Conservation (phyloP, 148 eudicot species). For the Diospyros kaki region DNA sequence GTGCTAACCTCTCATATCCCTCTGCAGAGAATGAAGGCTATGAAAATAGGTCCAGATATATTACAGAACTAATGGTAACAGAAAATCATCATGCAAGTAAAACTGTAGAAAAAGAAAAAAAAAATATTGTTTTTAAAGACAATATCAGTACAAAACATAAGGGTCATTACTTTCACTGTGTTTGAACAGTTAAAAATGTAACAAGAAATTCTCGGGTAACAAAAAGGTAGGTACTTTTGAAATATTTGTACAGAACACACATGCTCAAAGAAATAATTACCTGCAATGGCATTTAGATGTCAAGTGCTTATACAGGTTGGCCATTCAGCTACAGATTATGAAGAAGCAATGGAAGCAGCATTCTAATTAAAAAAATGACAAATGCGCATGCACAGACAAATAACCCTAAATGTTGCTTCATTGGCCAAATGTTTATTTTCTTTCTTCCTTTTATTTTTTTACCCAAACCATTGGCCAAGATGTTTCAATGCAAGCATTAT, state of each 20-base stretch:
- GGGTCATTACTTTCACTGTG: not conserved
- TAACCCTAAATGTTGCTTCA: not conserved
- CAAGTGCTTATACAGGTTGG: not conserved
- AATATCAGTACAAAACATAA: not conserved
- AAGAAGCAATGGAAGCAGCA: not conserved
- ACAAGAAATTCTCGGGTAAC: not conserved
- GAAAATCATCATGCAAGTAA: not conserved
- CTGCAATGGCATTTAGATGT: not conserved
- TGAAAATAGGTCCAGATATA: not conserved
- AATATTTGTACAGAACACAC: not conserved
- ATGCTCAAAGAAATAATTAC: not conserved
- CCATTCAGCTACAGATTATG: not conserved
- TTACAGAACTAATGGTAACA: not conserved
- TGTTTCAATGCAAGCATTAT: not conserved
- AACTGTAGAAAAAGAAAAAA: not conserved
- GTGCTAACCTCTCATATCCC: constrained; percentile 82
- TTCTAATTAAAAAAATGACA: not conserved
- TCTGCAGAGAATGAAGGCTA: constrained; percentile 34
- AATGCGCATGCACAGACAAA: not conserved
- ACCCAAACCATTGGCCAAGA: too few relatives aligned
- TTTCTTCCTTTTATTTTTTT: too few relatives aligned
- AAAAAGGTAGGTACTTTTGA: not conserved
- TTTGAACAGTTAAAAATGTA: not conserved
- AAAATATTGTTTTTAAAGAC: not conserved
- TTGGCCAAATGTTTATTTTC: not conserved